Conservation (phyloP, 768 basidiomycete species). For the Sarcodon aspratus region DNA sequence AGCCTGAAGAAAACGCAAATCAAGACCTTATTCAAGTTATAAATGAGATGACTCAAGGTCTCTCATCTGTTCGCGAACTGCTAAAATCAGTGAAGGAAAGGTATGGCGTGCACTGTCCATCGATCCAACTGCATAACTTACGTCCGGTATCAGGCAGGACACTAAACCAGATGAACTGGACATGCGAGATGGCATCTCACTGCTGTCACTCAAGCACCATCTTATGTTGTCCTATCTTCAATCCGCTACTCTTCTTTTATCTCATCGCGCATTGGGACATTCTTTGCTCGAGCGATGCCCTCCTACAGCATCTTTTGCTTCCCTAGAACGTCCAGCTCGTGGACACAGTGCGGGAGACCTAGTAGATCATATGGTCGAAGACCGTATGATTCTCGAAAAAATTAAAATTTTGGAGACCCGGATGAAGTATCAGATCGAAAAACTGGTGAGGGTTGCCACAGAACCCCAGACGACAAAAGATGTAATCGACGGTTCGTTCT, state of each 20-base stretch:
- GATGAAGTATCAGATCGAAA: conserved; percentile 94
- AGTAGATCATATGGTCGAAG: conserved; percentile 70
- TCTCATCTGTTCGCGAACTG: conserved; percentile 46
- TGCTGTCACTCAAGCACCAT: conserved; percentile 82
- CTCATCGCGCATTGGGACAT: conserved; percentile 62
- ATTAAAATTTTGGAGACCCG: conserved; percentile 72
- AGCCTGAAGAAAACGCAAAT: neutral
- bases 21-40: conserved; percentile 9
- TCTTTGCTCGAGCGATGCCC: conserved; percentile 40
- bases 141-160: conserved; percentile 11
- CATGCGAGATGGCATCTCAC: conserved; percentile 74
- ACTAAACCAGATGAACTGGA: conserved; percentile 27
- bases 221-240: conserved; percentile 79
- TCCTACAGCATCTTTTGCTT: conserved; percentile 40
- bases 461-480: conserved; percentile 32
- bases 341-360: conserved; percentile 61
- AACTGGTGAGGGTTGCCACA: conserved; percentile 70
- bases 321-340: conserved; percentile 35
- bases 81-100: conserved; percentile 43
- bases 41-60: conserved; percentile 51
- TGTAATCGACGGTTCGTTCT: conserved; percentile 44
- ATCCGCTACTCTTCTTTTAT: conserved; percentile 60
- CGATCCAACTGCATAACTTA: neutral
- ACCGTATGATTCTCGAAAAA: conserved; percentile 82
- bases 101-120: conserved; percentile 23